Base-by-base conservation (phyloP, 352 stramenopile species). In the Globisporangium yorkense region DNA sequence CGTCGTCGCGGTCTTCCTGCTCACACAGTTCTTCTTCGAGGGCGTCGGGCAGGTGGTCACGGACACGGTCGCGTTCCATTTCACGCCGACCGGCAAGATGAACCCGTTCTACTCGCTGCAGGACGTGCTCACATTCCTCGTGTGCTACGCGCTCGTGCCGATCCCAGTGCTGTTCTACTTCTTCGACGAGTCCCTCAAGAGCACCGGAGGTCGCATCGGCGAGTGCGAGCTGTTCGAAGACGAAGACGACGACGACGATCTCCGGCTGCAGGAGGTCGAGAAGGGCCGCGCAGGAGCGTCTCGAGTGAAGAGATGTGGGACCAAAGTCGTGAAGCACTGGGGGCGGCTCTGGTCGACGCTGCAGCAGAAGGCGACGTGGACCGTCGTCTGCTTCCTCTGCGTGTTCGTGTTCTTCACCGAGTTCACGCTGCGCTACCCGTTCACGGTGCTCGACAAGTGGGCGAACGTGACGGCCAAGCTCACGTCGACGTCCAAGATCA, bases 401-500 rank as follows among this genome's bases (percentile, higher is more conserved):
- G 56, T 70, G 18, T 82, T 75, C 47, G 61, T 82, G 35, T 72
- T 82, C 58, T 73, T 82, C 51, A 71, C 53, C 21, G 73, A 82
- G 46, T 82, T 82, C 47, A 75, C 73, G 16, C 52, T 82, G 10
- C 68, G 60, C 31, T 82, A 82, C 44, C 65, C 73, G 24, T 70
- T 67, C 5, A 62, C 39, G 2, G 55, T 72, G 27, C 60, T 82
- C 2, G 65, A 77, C 45, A 57, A 72, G 51, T 82, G 73, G 73
- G 74, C 60, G 24, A 56, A 53, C 2, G 70, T 79, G 56, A 75
- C 66, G n/a, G 41, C 59, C 8, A 70, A 70, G 45, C 61, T 58
- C 24, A 63, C 52, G 35, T 74, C 73, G 4, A 62, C 44, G 7
- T 64, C 57, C 45, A 65, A 71, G 39, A 70, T 68, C 29, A 58